phyloP scores from a whole-genome alignment of 306 rosid genomes.

The Trifolium repens region DNA sequence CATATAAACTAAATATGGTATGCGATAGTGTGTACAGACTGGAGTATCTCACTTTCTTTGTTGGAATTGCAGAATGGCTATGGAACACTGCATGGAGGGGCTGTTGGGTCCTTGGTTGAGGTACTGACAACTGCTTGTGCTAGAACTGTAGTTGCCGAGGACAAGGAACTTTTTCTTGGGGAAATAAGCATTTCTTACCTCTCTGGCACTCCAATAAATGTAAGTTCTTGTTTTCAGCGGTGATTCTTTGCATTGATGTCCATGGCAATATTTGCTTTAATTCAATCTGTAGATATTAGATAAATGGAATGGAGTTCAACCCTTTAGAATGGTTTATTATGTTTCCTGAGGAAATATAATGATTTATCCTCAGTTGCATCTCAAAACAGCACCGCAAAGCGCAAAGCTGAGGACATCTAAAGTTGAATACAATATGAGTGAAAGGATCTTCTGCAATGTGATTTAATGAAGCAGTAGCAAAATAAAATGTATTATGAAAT shows the following conservation, averaged over 20 bases:
- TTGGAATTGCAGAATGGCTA: conserved; percentile 51
- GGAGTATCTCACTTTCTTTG: conserved; percentile 15
- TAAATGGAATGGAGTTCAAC: conserved; percentile 4
- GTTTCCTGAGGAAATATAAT: background rate
- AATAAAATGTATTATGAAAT: background rate
- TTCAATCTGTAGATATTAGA: background rate
- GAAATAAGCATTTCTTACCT: conserved; percentile 55
- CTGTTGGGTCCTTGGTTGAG: conserved; percentile 49
- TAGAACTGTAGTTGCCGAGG: conserved; percentile 52
- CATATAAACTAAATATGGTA: no score
- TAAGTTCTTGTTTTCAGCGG: conserved; percentile 40
- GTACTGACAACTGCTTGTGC: conserved; percentile 51
- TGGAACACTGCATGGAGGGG: conserved; percentile 54
- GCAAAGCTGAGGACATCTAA: background rate
- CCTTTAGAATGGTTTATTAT: conserved; percentile 7
- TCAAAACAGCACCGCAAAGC: conserved; percentile 9
- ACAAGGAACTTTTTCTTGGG: conserved; percentile 54
- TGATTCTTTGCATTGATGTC: conserved; percentile 21
- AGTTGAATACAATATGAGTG: background rate
- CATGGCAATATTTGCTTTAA: background rate
- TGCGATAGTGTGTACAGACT: background rate
- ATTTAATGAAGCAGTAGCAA: background rate
- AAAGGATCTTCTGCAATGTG: background rate
- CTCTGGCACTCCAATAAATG: conserved; percentile 46
- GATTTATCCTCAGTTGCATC: conserved; percentile 17